Base-by-base conservation (phyloP, 2,329 filamentous ascomycete species). In the Mycosphaerelloides madeirae region DNA sequence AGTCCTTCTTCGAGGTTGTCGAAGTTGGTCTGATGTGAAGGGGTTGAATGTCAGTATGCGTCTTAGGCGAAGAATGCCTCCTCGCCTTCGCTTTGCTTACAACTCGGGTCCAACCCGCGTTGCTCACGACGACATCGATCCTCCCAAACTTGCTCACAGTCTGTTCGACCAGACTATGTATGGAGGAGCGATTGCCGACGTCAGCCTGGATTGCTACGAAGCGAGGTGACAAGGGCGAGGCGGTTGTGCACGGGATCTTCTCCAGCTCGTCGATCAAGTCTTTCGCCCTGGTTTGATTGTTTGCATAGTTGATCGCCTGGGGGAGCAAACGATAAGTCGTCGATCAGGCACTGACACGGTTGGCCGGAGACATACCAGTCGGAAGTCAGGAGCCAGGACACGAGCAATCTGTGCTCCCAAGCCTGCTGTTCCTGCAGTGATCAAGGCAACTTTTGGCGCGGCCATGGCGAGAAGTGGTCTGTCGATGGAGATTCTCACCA, bases 401-500 rank as follows among this genome's bases (percentile, higher is more conserved):
- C 71, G 66, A 22, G 70, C 70, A 29, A 73, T 68, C 49, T 70
- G 67, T 13, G 71, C 71, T n/a, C 71, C 71, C 3, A 74, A 55
- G 11, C 70, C 71, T 11, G 71, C 71, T n/a, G 70, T 70, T 43
- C 70, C 71, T 20, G 71, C 71, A 2, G 71, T 73, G 38, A 74
- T 70, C 31, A 73, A 61, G n/a, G 64, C 69, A 29, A 72, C 70
- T 57, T 70, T 72, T 44, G 68, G 68, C 1, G 61, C 54, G 18
- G 65, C 56, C 66, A 68, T 68, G 37, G 19, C 32, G 36, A 43
- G 28, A n/a, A n/a, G 16, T 25, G 22, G n/a, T n/a, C n/a, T n/a
- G n/a, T n/a, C n/a, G n/a, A n/a, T n/a, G n/a, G n/a, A n/a, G n/a
- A n/a, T n/a, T n/a, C n/a, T n/a, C n/a, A n/a, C n/a, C n/a, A n/a